Base-by-base conservation (phyloP, 2,329 filamentous ascomycete species). In the Aspergillus sojae region DNA sequence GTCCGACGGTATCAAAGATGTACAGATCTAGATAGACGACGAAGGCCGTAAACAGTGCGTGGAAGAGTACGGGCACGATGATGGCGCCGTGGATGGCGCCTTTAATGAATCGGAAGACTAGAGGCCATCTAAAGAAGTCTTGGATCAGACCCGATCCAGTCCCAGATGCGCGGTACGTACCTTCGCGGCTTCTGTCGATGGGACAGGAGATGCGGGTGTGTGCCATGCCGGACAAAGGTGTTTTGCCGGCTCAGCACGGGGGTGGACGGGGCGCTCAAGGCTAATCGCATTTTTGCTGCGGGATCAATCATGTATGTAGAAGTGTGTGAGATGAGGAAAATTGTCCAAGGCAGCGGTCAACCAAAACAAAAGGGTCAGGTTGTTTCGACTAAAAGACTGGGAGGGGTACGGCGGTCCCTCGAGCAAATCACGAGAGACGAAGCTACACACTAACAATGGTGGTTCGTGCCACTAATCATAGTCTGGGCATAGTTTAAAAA, bases 31-130 rank as follows among this genome's bases (percentile, higher is more conserved):
- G 74, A 68, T 83, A 88, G 34, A 88, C 85, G 59, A 90, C 80
- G 3, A 87, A 73, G 1, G 83, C 84, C 4, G 87, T 85, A 69
- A 89, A 87, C 41, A 84, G 62, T 1, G 85, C 83, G 76, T 89
- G 87, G 4, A 87, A 74, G 19, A 84, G 60, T 10, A 89, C 84
- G 3, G 87, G 84, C 4, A 88, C 58, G 32, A 87, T 71, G 63
- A 89, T 87, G 41, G 84, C 82, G 62, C 76, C 77, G 73, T 90
- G 88, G 60, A 90, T 85, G 3, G 87, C 85, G 57, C 88, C 88
- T 72, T 89, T 89, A 72, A 85, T 82, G 75, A 89, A 88, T 65
- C 88, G 84, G 50, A 89, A 80, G 19, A 89, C 87, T 6, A 90
- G 80, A 19, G 88, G 88, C 80, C 87, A 85, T 76, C 88, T 85